Conservation (phyloP, 306 rosid genomes). For the Castanopsis chinensis region DNA sequence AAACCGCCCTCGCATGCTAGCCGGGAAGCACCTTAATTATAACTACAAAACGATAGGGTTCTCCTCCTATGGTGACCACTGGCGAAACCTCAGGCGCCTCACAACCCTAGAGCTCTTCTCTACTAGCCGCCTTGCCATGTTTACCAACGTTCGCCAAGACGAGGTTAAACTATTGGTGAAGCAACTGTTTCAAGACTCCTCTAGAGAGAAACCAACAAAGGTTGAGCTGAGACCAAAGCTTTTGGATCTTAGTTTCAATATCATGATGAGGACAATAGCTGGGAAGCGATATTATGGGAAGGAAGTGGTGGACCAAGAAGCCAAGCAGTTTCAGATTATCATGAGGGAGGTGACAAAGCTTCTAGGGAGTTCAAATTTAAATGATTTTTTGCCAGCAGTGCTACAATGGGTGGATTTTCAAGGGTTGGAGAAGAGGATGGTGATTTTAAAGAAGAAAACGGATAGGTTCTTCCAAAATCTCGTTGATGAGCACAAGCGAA, state of each 20-base stretch:
- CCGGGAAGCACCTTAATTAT: conserved; percentile 20
- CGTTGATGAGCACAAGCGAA: conserved; percentile 11
- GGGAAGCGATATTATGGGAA: conserved; percentile 43
- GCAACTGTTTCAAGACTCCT: not conserved
- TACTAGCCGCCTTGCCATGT: not conserved
- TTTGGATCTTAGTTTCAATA: conserved; percentile 23
- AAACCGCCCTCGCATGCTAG: conserved; percentile 22
- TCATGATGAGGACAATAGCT: conserved; percentile 38
- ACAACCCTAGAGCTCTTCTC: conserved; percentile 25
- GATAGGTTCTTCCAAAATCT: conserved; percentile 28
- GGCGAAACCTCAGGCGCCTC: conserved; percentile 37
- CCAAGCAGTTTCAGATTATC: conserved; percentile 14
- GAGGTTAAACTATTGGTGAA: conserved; percentile 15
- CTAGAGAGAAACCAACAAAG: not conserved
- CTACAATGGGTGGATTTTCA: conserved; percentile 16
- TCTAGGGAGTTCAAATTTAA: not conserved
- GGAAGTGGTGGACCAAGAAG: conserved; percentile 14
- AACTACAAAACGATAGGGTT: conserved; percentile 13
- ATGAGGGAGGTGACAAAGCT: conserved; percentile 5
- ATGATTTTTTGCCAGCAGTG: conserved; percentile 25
- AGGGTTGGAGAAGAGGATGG: conserved; percentile 33
- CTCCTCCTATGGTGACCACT: conserved; percentile 34
- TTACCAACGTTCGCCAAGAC: not conserved
- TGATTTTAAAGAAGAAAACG: not conserved
- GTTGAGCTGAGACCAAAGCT: conserved; percentile 20